phyloP scores from a whole-genome alignment of 2,329 filamentous ascomycete species.

The Aschersonia sp. region DNA sequence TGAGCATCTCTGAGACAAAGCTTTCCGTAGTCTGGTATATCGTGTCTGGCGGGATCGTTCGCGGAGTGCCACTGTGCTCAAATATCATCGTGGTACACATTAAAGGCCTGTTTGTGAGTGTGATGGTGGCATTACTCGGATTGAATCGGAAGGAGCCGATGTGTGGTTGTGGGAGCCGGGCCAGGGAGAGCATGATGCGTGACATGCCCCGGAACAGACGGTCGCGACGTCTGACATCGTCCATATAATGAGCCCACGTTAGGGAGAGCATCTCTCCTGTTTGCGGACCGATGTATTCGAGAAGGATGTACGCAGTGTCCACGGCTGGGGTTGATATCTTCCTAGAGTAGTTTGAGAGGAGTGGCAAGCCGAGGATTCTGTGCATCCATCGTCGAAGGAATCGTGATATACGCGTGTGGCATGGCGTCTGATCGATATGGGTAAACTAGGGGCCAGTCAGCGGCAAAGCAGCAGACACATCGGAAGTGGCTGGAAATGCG shows the following conservation, averaged over 20 bases:
- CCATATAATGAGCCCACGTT: neutral
- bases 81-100: neutral
- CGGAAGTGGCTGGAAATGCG: no score
- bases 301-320: slow-evolving; percentile 8
- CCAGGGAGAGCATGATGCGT: neutral
- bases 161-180: neutral
- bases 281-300: slow-evolving; percentile 5
- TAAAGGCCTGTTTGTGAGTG: neutral
- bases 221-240: neutral
- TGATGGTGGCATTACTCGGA: neutral
- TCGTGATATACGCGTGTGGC: neutral
- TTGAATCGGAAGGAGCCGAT: neutral
- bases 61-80: neutral
- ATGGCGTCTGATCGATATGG: neutral
- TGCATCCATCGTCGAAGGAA: neutral
- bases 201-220: neutral
- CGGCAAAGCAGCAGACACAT: neutral
- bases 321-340: slow-evolving; percentile 3
- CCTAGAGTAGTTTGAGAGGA: slow-evolving; percentile 7
- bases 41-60: neutral
- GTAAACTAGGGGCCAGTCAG: neutral
- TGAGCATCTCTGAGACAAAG: slow-evolving; percentile 13
- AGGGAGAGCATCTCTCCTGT: neutral
- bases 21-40: neutral
- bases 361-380: neutral